Percentiles rank a stretch among this genome's conserved stretches.
phyloP scores from a whole-genome alignment of 441 rosid species.

The Breynia disticha region DNA sequence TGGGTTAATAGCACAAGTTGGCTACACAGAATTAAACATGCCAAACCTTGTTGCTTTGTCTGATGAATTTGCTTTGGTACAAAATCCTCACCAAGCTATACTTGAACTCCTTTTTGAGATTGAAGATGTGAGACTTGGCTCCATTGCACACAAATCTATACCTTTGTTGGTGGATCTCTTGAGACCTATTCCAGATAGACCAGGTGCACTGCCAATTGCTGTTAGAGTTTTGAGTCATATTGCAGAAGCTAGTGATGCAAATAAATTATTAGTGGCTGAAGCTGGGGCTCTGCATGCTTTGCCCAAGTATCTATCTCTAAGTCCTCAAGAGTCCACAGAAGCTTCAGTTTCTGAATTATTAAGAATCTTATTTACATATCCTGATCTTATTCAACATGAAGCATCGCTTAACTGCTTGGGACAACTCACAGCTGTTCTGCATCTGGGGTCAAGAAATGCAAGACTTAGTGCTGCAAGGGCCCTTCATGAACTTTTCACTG shows the following conservation, averaged over 20 bases:
- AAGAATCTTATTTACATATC: conserved; percentile 51
- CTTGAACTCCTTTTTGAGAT: conserved; percentile 65
- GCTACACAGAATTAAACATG: conserved; percentile 49
- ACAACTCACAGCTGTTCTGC: conserved; percentile 67
- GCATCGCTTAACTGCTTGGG: conserved; percentile 57
- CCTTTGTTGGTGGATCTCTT: conserved; percentile 87
- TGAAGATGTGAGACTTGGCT: conserved; percentile 74
- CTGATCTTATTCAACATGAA: conserved; percentile 52
- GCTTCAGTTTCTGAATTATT: conserved; percentile 51
- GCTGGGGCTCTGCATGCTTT: conserved; percentile 82
- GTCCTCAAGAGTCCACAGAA: conserved; percentile 78
- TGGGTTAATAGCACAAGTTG: conserved; percentile 51
- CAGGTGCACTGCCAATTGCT: conserved; percentile 55
- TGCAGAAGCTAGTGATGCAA: conserved; percentile 59
- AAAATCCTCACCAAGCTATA: conserved; percentile 59
- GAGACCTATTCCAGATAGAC: conserved; percentile 87
- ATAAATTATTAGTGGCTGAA: conserved; percentile 68
- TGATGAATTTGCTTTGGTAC: conserved; percentile 50
- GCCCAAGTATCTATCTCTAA: conserved; percentile 63
- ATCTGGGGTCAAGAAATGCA: conserved; percentile 54
- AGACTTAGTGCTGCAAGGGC: conserved; percentile 75
- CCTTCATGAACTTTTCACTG: conserved; percentile 57
- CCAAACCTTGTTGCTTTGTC: conserved; percentile 47
- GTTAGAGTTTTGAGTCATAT: conserved; percentile 55
- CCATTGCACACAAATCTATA: conserved; percentile 67